Conservation (phyloP, 352 stramenopile genomes). For the Pythium utonaiense region DNA sequence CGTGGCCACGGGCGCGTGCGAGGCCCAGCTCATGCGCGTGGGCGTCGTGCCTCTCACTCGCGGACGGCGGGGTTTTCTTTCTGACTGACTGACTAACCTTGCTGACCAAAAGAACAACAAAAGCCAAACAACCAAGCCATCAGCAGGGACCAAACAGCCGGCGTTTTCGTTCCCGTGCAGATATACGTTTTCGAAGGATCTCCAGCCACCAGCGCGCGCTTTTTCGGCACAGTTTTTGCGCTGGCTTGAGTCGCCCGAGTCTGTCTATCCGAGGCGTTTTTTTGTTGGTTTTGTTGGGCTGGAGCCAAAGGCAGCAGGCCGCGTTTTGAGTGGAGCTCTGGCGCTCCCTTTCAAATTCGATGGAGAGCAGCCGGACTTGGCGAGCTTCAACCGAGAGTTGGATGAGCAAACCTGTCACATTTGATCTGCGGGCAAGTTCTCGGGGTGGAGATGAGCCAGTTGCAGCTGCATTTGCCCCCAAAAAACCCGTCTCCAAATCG, state of each 20-base stretch:
- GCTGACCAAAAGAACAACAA: slow-evolving; percentile 3
- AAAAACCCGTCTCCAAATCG: neutral
- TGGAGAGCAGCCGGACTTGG: neutral
- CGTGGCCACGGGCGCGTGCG: slow-evolving; percentile 8
- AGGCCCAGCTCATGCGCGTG: slow-evolving; percentile 11
- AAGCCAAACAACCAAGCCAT: neutral
- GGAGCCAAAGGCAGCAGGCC: neutral
- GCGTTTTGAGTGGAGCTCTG: slow-evolving; percentile 1
- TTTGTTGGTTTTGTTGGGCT: slow-evolving; percentile 2
- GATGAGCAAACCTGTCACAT: neutral
- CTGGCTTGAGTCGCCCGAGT: neutral
- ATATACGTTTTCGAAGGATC: neutral
- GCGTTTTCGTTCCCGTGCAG: neutral
- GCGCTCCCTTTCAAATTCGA: neutral
- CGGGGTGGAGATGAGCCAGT: neutral
- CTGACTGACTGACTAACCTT: slow-evolving; percentile 20
- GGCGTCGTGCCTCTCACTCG: neutral
- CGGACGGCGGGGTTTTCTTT: slow-evolving; percentile 1
- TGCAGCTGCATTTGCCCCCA: slow-evolving; percentile 17
- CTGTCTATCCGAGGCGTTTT: neutral
- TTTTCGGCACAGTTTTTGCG: slow-evolving; percentile 4
- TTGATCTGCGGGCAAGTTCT: neutral
- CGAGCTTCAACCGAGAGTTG: neutral
- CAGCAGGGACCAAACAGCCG: neutral
- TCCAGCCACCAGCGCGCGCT: neutral